Evolutionary conservation across 176 grass and related monocot genomes (phyloP).

Genomic region (Aegilops sharonensis): DNA sequence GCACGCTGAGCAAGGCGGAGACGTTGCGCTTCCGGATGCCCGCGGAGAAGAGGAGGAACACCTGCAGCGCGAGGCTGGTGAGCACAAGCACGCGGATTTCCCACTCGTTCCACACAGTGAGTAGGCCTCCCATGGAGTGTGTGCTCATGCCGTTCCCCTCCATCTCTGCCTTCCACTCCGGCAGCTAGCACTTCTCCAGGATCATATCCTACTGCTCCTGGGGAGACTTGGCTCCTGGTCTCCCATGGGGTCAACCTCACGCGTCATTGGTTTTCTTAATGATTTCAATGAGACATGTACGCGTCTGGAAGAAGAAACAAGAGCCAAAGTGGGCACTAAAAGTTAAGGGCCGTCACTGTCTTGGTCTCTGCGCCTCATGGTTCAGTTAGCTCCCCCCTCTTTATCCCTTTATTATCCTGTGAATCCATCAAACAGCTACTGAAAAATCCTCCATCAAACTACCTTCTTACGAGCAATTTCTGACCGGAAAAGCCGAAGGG

Average conservation of each 20-base stretch:
- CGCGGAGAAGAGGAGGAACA: constrained; percentile 49
- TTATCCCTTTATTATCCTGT: not conserved
- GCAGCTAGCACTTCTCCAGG: not conserved
- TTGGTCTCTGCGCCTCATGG: not conserved
- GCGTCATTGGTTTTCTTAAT: not conserved
- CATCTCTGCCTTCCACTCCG: not conserved
- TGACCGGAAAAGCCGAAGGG: not conserved
- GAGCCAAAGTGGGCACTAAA: not conserved
- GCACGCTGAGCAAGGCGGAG: constrained; percentile 29
- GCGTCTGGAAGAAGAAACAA: not conserved
- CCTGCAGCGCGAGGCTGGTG: constrained; percentile 42
- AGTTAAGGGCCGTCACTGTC: not conserved
- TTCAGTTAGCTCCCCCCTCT: not conserved
- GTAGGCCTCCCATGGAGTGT: not conserved
- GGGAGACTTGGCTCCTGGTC: not conserved
- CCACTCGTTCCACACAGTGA: constrained; percentile 34
- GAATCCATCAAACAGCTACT: not conserved
- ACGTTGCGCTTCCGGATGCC: constrained; percentile 45
- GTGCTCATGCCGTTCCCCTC: not conserved
- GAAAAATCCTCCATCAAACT: not conserved
- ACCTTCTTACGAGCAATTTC: not conserved
- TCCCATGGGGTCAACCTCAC: not conserved
- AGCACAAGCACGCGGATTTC: constrained; percentile 46
- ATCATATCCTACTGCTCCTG: not conserved
- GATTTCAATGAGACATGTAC: not conserved